Conservation (phyloP, 352 stramenopile genomes). For the Pythium dissotocum region DNA sequence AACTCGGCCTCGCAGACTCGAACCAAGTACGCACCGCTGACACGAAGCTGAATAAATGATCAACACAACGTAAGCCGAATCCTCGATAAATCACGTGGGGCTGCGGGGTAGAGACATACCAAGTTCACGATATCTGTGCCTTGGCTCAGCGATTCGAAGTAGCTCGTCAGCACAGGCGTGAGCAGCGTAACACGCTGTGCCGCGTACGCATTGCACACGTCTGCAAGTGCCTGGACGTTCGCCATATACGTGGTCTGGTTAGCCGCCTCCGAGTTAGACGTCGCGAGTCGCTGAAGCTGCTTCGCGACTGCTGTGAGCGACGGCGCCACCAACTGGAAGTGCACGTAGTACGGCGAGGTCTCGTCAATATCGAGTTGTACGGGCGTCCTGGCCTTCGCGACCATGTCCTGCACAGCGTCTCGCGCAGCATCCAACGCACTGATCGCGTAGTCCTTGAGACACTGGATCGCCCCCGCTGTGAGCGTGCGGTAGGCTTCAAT, state of each 20-base stretch:
- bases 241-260: conserved; percentile 37
- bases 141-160: conserved; percentile 55
- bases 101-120: conserved; percentile 21
- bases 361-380: conserved; percentile 53
- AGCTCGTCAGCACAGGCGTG: conserved; percentile 44
- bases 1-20: conserved; percentile 78
- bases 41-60: conserved; percentile 40
- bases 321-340: conserved; percentile 72
- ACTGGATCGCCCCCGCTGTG: conserved; percentile 58
- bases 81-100: neutral
- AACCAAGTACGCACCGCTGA: conserved; percentile 63
- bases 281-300: conserved; percentile 57
- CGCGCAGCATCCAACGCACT: conserved; percentile 63
- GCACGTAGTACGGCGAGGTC: conserved; percentile 73
- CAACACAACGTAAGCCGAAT: neutral
- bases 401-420: conserved; percentile 60
- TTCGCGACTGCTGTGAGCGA: conserved; percentile 57
- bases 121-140: conserved; percentile 73
- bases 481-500: conserved; percentile 75
- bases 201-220: conserved; percentile 63
- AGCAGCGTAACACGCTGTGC: conserved; percentile 62
- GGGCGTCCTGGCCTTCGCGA: conserved; percentile 37
- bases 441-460: conserved; percentile 71
- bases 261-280: conserved; percentile 20
- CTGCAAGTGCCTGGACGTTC: conserved; percentile 47